phyloP scores from a whole-genome alignment of 2,329 filamentous ascomycete genomes.

The Madurella fahalii region DNA sequence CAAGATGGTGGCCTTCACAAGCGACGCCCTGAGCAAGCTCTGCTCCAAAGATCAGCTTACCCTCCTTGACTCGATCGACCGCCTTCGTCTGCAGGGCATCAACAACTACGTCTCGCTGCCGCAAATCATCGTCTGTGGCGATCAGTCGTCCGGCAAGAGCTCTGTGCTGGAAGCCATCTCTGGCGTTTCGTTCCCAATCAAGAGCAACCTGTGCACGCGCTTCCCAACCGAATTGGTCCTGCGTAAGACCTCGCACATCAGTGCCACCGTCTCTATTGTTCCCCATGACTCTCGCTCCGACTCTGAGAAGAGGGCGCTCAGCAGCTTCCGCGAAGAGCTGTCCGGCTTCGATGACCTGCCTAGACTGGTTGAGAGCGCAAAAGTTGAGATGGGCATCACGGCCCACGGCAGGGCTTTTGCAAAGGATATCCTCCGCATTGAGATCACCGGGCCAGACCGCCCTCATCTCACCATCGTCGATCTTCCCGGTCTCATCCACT shows the following conservation, averaged over 20 bases:
- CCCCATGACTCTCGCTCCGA: constrained; percentile 18
- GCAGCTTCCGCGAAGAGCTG: constrained; percentile 14
- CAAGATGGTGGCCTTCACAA: constrained; percentile 3
- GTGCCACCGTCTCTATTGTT: constrained; percentile 22
- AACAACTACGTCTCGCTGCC: constrained; percentile 39
- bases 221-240: constrained; percentile 24
- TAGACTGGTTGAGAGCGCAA: constrained; percentile 30
- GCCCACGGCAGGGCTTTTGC: constrained; percentile 33
- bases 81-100: constrained; percentile 34
- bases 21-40: constrained; percentile 14
- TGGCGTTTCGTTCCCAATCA: constrained; percentile 20
- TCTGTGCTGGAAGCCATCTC: constrained; percentile 24
- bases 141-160: constrained; percentile 17
- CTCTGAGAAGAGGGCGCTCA: constrained; percentile 10
- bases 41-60: constrained; percentile 21
- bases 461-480: constrained; percentile 53
- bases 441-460: constrained; percentile 37
- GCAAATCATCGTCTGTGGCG: constrained; percentile 31
- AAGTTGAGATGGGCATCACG: constrained; percentile 42
- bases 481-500: constrained; percentile 47
- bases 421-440: constrained; percentile 38
- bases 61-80: constrained; percentile 37
- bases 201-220: constrained; percentile 22
- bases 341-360: constrained; percentile 15
- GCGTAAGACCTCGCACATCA: constrained; percentile 13